Percentiles rank a stretch among this genome's conserved stretches.
These are phyloP conservation scores for Austroboletus festivus DNA, from an alignment of 768 basidiomycete species.

Conservation along the genomic window DNA sequence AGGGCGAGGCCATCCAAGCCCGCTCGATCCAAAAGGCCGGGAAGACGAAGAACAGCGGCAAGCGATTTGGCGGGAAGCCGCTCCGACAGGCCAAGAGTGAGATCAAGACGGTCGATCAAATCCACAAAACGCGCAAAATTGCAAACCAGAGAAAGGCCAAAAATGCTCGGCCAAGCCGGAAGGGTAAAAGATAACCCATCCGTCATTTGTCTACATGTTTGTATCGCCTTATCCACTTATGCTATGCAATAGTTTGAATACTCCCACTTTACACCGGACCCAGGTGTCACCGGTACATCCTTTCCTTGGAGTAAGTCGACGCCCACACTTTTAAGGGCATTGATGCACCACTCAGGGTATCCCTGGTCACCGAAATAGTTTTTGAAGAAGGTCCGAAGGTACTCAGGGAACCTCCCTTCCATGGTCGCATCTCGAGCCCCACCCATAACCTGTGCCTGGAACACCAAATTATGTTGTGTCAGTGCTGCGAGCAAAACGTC, in stretches of 20 bases:
- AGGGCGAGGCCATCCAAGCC: constrained; percentile 23
- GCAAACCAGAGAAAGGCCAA: constrained; percentile 67
- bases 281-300: constrained; percentile 49
- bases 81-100: constrained; percentile 70
- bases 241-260: constrained; percentile 47
- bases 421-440: constrained; percentile 78
- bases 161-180: constrained; percentile 69
- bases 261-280: constrained; percentile 78
- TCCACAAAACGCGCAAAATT: constrained; percentile 69
- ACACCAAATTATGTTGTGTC: constrained; percentile 80
- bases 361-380: constrained; percentile 73
- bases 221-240: constrained; percentile 3
- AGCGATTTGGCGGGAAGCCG: constrained; percentile 58
- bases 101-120: constrained; percentile 84
- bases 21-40: constrained; percentile 24
- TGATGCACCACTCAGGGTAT: constrained; percentile 87
- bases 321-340: constrained; percentile 77
- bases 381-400: constrained; percentile 71
- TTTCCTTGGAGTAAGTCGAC: constrained; percentile 72
- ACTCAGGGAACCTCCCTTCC: constrained; percentile 72
- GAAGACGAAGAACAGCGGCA: constrained; percentile 36
- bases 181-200: constrained; percentile 25
- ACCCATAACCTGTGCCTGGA: constrained; percentile 89
- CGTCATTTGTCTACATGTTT: constrained; percentile 4
- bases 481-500: constrained; percentile 47